phyloP scores from a whole-genome alignment of 495 filamentous ascomycete genomes.

The Corynascus novoguineensis region DNA sequence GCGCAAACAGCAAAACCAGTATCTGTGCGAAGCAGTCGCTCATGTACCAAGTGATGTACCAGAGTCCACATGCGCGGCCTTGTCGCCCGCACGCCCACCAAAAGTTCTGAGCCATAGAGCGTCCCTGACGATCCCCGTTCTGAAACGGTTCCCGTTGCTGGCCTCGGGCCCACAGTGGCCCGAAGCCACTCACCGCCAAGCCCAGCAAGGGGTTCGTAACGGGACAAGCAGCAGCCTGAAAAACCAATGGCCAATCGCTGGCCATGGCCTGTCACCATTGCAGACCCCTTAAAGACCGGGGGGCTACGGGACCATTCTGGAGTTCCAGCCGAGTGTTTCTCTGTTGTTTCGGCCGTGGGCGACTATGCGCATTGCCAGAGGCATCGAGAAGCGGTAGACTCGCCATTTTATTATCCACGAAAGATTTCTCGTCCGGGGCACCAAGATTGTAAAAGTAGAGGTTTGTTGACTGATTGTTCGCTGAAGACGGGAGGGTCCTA shows the following conservation, averaged over 20 bases:
- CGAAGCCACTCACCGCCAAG: slow-evolving; percentile 16
- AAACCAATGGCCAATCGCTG: slow-evolving; percentile 12
- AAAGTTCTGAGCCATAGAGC: slow-evolving; percentile 8
- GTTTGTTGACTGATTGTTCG: not conserved
- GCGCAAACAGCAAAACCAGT: not conserved
- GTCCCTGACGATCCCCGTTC: slow-evolving; percentile 29
- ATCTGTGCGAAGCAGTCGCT: too few relatives aligned
- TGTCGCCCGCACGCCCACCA: not conserved
- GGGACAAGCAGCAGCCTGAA: slow-evolving; percentile 15
- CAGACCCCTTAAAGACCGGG: slow-evolving; percentile 11
- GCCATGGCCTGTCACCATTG: slow-evolving; percentile 11
- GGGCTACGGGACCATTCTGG: not conserved
- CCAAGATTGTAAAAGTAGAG: not conserved
- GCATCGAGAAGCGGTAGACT: not conserved
- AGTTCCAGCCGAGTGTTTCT: slow-evolving; percentile 16
- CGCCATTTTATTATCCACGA: slow-evolving; percentile 5
- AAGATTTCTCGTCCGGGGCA: not conserved
- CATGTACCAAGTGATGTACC: too few relatives aligned
- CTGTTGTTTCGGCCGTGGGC: slow-evolving; percentile 11
- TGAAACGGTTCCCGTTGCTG: slow-evolving; percentile 32
- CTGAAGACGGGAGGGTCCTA: not conserved
- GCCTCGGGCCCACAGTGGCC: slow-evolving; percentile 18
- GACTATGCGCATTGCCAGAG: not conserved
- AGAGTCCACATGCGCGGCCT: too few relatives aligned
- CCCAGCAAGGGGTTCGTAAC: slow-evolving; percentile 12